Percentiles rank a stretch among this genome's conserved stretches.
Evolutionary conservation across 305 asterid species (phyloP).

Genomic region (Fraxinus paxiana): DNA sequence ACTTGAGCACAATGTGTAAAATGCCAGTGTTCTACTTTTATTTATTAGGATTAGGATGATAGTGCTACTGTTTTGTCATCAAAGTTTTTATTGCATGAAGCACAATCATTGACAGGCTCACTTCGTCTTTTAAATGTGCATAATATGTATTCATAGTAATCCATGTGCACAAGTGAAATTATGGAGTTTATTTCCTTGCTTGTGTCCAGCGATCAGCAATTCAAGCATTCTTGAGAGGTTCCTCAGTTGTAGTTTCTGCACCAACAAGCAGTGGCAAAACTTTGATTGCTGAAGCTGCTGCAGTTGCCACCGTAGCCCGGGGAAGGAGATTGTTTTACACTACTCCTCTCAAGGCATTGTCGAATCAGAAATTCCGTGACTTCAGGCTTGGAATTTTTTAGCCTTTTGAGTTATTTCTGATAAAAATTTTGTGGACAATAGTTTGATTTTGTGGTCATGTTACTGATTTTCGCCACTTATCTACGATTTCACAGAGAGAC

Average conservation of each 20-base stretch:
- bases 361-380: slow-evolving; percentile 97
- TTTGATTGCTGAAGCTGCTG: slow-evolving; percentile 97
- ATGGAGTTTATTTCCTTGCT: neutral
- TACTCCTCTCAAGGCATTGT: slow-evolving; percentile 93
- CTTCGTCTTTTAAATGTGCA: slow-evolving; percentile 2
- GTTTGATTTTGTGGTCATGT: neutral
- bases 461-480: slow-evolving; percentile 14
- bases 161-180: neutral
- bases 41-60: slow-evolving; percentile 10
- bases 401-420: slow-evolving; percentile 8
- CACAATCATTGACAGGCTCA: neutral
- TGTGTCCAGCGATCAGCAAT: slow-evolving; percentile 59
- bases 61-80: neutral
- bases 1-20: neutral
- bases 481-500: slow-evolving; percentile 56
- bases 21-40: neutral
- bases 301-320: slow-evolving; percentile 81
- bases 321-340: slow-evolving; percentile 92
- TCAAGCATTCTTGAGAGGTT: slow-evolving; percentile 85
- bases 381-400: slow-evolving; percentile 55
- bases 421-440: slow-evolving; percentile 13
- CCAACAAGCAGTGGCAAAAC: slow-evolving; percentile 99
- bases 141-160: neutral
- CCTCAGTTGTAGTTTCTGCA: slow-evolving; percentile 96
- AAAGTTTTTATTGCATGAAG: neutral